Evolutionary conservation across 371 early-diverging fungal genomes (phyloP).

Genomic region (Apophysomyces variabilis): DNA sequence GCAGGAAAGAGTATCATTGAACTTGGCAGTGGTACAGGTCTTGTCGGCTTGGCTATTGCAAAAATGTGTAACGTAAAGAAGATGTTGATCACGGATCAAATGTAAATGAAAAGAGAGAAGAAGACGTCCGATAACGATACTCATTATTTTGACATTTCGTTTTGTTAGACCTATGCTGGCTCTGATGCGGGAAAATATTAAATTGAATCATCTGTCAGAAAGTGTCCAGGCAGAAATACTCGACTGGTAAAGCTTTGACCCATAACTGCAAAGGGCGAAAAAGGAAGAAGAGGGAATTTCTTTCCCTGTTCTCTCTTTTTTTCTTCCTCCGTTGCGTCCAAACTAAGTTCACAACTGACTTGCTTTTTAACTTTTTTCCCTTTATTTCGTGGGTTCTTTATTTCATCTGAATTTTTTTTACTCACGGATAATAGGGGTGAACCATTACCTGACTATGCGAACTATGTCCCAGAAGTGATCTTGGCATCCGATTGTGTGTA

Average conservation of each 20-base stretch:
- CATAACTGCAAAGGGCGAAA: not conserved
- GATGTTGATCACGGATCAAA: slow-evolving; percentile 47
- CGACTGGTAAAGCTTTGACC: slow-evolving; percentile 40
- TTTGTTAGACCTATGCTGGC: slow-evolving; percentile 42
- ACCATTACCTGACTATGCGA: slow-evolving; percentile 20
- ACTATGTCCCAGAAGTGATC: slow-evolving; percentile 35
- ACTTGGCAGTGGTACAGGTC: slow-evolving; percentile 53
- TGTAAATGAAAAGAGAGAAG: slow-evolving; percentile 26
- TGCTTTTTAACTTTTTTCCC: not conserved
- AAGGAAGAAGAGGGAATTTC: not conserved
- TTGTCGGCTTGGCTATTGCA: slow-evolving; percentile 50
- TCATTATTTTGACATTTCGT: not conserved
- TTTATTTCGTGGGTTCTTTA: slow-evolving; percentile 4
- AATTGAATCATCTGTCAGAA: slow-evolving; percentile 26
- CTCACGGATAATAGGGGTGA: slow-evolving; percentile 37
- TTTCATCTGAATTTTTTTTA: not conserved
- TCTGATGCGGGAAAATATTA: slow-evolving; percentile 46
- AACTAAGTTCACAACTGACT: not conserved
- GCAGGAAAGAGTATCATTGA: slow-evolving; percentile 36
- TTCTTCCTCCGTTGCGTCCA: not conserved
- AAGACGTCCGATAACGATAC: no score
- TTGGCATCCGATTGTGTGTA: slow-evolving; percentile 59
- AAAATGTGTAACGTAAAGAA: slow-evolving; percentile 35
- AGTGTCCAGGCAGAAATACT: slow-evolving; percentile 29
- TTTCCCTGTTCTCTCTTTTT: not conserved